Conservation (phyloP, 176 grass and related monocot species). For the Paspalum notatum region DNA sequence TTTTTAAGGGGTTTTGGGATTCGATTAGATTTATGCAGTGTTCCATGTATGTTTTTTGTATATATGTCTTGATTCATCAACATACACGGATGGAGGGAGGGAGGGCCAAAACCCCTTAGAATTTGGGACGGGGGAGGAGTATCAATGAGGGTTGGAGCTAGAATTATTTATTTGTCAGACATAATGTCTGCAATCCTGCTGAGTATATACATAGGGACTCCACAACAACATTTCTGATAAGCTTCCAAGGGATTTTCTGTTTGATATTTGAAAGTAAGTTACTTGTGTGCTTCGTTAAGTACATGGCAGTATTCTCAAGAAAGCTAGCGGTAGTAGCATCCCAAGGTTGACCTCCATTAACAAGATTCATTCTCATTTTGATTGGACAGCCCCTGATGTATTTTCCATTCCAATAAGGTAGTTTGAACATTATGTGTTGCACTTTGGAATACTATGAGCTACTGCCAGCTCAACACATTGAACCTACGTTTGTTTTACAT, state of each 20-base stretch:
- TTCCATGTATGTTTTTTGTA: too few species aligned
- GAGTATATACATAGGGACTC: not conserved
- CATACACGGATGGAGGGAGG: too few species aligned
- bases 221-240: not conserved
- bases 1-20: too few species aligned
- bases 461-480: not conserved
- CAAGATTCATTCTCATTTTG: constrained; percentile 27
- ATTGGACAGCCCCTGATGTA: not conserved
- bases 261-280: not conserved
- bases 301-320: not conserved
- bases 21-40: too few species aligned
- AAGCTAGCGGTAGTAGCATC: constrained; percentile 20
- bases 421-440: constrained; percentile 3
- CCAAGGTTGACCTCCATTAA: not conserved
- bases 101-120: too few species aligned
- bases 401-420: not conserved
- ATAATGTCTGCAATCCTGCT: not conserved
- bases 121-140: too few species aligned
- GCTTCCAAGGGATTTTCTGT: constrained; percentile 14
- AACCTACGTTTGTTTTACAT: not conserved
- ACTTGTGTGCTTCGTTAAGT: not conserved
- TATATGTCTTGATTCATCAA: too few species aligned
- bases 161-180: constrained; percentile 10
- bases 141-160: not conserved
- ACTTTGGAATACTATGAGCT: constrained; percentile 23